Percentiles rank a stretch among this genome's conserved stretches.
Evolutionary conservation across 169 alveolate species (phyloP).

Genomic region (Plasmodium cynomolgi): DNA sequence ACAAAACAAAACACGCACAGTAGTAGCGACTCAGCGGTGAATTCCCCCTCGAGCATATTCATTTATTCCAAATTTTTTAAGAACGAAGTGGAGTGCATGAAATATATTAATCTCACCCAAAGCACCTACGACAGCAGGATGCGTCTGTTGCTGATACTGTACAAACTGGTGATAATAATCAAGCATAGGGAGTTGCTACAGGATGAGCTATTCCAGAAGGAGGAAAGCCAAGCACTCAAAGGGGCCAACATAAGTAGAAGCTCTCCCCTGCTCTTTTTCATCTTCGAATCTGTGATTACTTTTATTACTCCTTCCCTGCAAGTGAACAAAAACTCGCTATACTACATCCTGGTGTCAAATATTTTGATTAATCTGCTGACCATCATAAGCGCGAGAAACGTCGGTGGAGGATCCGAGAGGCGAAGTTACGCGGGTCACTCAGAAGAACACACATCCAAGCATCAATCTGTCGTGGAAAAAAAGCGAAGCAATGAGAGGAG

Average conservation of each 20-base stretch:
- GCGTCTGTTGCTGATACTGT: slow-evolving; percentile 18
- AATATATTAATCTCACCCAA: slow-evolving; percentile 47
- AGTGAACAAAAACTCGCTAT: slow-evolving; percentile 10
- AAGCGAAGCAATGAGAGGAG: neutral
- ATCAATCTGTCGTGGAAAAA: neutral
- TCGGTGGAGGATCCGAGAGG: neutral
- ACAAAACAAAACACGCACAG: neutral
- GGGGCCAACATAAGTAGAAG: neutral
- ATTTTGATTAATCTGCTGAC: slow-evolving; percentile 31
- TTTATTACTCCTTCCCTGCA: neutral
- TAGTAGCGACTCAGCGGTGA: neutral
- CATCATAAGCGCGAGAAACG: neutral
- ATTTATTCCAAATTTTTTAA: slow-evolving; percentile 28
- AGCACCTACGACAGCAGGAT: slow-evolving; percentile 56
- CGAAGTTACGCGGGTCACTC: neutral
- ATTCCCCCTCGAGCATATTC: neutral
- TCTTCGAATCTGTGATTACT: slow-evolving; percentile 24
- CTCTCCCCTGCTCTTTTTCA: slow-evolving; percentile 49
- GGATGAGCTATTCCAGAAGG: slow-evolving; percentile 1
- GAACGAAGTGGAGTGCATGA: slow-evolving; percentile 63
- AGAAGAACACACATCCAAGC: neutral
- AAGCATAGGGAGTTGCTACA: slow-evolving; percentile 33
- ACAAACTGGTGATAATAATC: slow-evolving; percentile 31
- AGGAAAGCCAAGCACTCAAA: slow-evolving; percentile 13
- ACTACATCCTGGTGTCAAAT: slow-evolving; percentile 17